Evolutionary conservation across 176 grass and related monocot genomes (phyloP).

Genomic region (Lolium multiflorum): DNA sequence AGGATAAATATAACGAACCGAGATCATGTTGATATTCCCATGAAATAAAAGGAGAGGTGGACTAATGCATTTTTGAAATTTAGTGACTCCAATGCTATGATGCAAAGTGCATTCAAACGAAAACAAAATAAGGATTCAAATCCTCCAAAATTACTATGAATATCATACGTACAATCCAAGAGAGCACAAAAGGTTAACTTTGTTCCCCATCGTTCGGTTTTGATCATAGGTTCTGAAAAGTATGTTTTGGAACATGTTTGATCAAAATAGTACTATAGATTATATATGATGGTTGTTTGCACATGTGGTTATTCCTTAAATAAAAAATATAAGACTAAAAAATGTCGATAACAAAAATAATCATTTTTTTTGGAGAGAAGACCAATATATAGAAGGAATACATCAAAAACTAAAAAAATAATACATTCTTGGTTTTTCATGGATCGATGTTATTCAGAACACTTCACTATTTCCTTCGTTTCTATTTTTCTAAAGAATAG

Average conservation of each 20-base stretch:
- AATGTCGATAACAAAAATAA: neutral
- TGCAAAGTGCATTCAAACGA: neutral
- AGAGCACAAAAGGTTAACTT: neutral
- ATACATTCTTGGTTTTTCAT: too few species aligned
- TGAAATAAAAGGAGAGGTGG: too few species aligned
- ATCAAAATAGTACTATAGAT: neutral
- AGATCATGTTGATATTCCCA: too few species aligned
- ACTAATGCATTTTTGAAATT: neutral
- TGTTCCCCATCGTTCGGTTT: neutral
- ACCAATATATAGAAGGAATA: neutral
- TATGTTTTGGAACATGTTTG: neutral
- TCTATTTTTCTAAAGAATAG: neutral
- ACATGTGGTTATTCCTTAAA: neutral
- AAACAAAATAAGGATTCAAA: neutral
- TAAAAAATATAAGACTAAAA: neutral
- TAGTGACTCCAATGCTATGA: neutral
- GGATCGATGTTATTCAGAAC: neutral
- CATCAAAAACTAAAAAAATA: neutral
- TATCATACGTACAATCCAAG: neutral
- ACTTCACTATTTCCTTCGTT: neutral
- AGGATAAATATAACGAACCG: too few species aligned
- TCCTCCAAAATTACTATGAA: too few species aligned
- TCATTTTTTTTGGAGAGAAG: neutral
- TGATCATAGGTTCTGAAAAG: neutral
- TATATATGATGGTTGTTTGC: neutral